Percentiles rank a stretch among this genome's conserved stretches.
These are phyloP conservation scores for Calonectria pauciramosa DNA, from an alignment of 2,329 filamentous ascomycete species.

Conservation along the genomic window DNA sequence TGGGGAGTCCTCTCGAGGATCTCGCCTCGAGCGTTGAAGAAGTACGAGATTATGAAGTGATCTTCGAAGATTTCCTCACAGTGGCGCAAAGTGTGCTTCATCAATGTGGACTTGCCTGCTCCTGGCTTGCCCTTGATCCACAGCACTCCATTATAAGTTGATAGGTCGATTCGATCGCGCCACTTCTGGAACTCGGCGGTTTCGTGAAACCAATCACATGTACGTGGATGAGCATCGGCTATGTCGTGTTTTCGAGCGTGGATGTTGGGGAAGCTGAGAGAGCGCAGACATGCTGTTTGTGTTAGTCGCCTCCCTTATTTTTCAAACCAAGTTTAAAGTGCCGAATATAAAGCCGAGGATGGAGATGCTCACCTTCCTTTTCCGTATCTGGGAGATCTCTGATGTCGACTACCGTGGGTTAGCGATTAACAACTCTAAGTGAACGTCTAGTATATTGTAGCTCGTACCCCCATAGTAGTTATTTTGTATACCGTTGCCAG, in stretches of 20 bases:
- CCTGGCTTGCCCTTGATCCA: conserved; percentile 1
- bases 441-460: background rate
- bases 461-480: background rate
- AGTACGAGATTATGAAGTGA: background rate
- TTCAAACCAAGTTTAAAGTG: no score
- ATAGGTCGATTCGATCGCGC: background rate
- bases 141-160: background rate
- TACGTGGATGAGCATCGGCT: background rate
- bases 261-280: background rate
- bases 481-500: background rate
- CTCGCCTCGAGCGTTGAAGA: background rate
- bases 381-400: background rate
- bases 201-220: background rate
- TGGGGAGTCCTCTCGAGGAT: background rate
- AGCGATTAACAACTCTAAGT: background rate
- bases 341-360: background rate
- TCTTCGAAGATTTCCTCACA: background rate
- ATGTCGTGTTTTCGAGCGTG: background rate
- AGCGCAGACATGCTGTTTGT: background rate
- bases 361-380: conserved; percentile 8
- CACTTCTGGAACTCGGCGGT: background rate
- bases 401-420: background rate
- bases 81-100: background rate
- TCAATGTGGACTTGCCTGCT: background rate
- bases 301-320: background rate